Percentiles rank a stretch among this genome's conserved stretches.
These are phyloP conservation scores for Diaporthe vexans DNA, from an alignment of 2,329 filamentous ascomycete genomes.

Conservation along the genomic window DNA sequence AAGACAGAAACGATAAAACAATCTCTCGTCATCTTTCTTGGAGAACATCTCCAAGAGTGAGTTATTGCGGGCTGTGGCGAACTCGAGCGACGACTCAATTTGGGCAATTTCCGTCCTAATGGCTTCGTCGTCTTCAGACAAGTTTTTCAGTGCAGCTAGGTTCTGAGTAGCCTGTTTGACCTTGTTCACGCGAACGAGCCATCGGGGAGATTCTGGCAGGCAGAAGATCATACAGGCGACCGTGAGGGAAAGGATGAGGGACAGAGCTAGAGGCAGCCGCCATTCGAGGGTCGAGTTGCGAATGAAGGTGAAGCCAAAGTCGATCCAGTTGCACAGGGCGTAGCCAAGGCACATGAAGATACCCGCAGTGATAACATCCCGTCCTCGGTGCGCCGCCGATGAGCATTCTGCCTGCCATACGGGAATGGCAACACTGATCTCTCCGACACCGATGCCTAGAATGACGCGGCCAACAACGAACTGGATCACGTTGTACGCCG, in stretches of 20 bases:
- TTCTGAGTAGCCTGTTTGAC: conserved; percentile 35
- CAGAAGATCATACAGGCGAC: conserved; percentile 39
- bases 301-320: conserved; percentile 42
- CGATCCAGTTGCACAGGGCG: conserved; percentile 42
- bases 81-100: conserved; percentile 44
- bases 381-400: conserved; percentile 43
- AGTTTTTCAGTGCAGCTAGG: conserved; percentile 40
- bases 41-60: conserved; percentile 60
- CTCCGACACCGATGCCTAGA: conserved; percentile 61
- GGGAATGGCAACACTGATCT: conserved; percentile 63
- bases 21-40: conserved; percentile 61
- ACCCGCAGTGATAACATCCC: conserved; percentile 45
- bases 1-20: conserved; percentile 64
- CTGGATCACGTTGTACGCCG: conserved; percentile 61
- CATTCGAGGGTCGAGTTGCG: conserved; percentile 41
- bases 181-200: conserved; percentile 40
- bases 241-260: conserved; percentile 36
- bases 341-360: conserved; percentile 42
- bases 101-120: conserved; percentile 37
- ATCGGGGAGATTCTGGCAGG: conserved; percentile 42
- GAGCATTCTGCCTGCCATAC: conserved; percentile 47
- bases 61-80: conserved; percentile 53
- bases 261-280: conserved; percentile 41
- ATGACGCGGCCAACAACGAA: conserved; percentile 67
- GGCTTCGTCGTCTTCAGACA: conserved; percentile 35